Percentiles rank a stretch among this genome's conserved stretches.
Conservation (phyloP, 768 basidiomycete species). For the Rhodotorula taiwanensis region DNA sequence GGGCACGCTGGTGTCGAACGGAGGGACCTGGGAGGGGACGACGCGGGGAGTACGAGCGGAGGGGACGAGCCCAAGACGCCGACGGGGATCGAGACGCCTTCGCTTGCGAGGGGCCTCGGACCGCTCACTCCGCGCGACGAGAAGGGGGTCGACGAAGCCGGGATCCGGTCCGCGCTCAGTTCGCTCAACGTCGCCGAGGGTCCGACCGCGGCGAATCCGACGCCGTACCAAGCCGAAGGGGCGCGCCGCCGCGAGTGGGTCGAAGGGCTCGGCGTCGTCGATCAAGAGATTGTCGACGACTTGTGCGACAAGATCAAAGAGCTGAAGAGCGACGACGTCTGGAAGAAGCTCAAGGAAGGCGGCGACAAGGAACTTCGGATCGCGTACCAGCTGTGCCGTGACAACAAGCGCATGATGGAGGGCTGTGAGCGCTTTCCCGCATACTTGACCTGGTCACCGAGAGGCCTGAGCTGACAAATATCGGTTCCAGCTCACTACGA, state of each 20-base stretch:
- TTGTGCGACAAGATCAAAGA: constrained; percentile 64
- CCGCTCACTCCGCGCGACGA: not conserved
- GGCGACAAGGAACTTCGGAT: constrained; percentile 92
- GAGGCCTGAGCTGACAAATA: not conserved
- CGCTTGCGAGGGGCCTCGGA: not conserved
- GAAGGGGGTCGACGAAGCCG: not conserved
- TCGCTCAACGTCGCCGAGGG: not conserved
- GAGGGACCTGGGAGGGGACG: not conserved
- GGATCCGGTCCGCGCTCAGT: not conserved
- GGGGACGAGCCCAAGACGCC: constrained; percentile 11
- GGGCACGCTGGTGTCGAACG: constrained; percentile 24
- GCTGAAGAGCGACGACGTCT: constrained; percentile 74
- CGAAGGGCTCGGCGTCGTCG: constrained; percentile 74
- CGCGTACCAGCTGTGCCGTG: constrained; percentile 85
- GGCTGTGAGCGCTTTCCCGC: constrained; percentile 46
- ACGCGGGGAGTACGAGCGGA: not conserved
- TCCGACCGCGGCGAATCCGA: not conserved
- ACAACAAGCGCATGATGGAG: constrained; percentile 74
- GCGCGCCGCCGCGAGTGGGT: constrained; percentile 42
- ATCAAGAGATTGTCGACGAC: constrained; percentile 83
- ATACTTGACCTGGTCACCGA: not conserved
- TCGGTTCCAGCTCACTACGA: constrained; percentile 29
- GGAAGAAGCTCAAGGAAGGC: constrained; percentile 68
- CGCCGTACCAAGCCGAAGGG: too few relatives aligned
- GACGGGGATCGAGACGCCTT: constrained; percentile 39